phyloP scores from a whole-genome alignment of 257 asterid species.

The Solanum commersonii region DNA sequence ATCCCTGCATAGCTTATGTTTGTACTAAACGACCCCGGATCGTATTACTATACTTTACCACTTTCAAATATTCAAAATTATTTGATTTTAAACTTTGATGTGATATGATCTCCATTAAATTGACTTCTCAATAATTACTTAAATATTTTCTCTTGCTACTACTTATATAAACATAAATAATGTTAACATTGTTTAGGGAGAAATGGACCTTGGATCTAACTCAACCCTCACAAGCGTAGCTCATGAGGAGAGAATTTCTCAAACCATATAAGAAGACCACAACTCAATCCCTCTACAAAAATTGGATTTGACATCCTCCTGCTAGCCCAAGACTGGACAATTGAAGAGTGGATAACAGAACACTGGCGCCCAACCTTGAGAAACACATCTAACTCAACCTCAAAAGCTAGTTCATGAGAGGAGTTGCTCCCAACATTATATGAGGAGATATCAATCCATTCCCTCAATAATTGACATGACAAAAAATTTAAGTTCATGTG shows the following conservation, averaged over 20 bases:
- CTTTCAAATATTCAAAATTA: neutral
- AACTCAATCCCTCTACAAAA: neutral
- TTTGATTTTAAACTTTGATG: neutral
- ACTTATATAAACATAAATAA: neutral
- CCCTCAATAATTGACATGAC: neutral
- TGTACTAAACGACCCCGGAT: neutral
- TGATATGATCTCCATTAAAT: neutral
- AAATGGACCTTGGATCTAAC: neutral
- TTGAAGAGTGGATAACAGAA: neutral
- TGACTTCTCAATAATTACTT: neutral
- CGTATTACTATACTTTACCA: neutral
- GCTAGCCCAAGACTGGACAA: neutral
- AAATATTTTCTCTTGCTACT: neutral
- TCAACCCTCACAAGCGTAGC: neutral
- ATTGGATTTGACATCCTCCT: neutral
- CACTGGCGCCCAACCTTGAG: neutral
- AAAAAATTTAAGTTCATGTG: neutral
- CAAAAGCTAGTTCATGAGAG: neutral
- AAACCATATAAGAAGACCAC: neutral
- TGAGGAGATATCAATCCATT: neutral
- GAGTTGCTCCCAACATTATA: neutral
- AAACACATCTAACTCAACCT: neutral
- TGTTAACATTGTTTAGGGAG: neutral
- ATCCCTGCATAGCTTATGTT: neutral
- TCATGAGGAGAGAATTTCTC: neutral